These are phyloP conservation scores for Talaromyces sp. DNA, from an alignment of 2,329 filamentous ascomycete genomes.

Conservation along the genomic window DNA sequence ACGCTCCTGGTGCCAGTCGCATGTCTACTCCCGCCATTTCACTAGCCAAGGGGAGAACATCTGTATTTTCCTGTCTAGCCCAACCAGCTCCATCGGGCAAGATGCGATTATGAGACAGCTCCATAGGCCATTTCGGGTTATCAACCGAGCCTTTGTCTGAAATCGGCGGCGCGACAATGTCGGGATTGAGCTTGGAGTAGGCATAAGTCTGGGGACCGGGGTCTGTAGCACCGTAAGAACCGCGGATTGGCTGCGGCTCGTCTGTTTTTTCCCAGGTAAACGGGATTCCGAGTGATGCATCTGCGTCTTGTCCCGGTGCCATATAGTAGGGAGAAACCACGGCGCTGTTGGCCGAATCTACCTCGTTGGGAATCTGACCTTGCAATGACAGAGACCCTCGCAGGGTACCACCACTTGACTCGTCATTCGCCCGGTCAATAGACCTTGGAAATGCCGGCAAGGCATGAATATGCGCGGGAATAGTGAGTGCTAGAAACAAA, in stretches of 20 bases:
- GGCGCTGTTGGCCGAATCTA: conserved; percentile 10
- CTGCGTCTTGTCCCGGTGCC: conserved; percentile 13
- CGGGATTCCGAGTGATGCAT: conserved; percentile 11
- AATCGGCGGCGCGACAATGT: conserved; percentile 11
- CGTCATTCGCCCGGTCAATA: not conserved
- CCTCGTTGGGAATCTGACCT: conserved; percentile 11
- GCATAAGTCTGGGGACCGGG: conserved; percentile 13
- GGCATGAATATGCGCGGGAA: not conserved
- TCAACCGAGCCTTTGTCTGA: not conserved
- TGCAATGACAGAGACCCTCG: conserved; percentile 4
- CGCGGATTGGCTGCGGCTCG: conserved; percentile 14
- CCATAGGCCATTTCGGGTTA: conserved; percentile 47
- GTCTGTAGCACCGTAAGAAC: conserved; percentile 13
- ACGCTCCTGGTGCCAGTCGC: conserved; percentile 48
- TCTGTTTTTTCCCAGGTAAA: conserved; percentile 9
- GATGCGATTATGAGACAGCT: conserved; percentile 40
- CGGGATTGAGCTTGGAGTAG: conserved; percentile 13
- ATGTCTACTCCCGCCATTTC: conserved; percentile 52
- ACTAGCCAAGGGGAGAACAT: conserved; percentile 40
- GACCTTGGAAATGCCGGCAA: not conserved
- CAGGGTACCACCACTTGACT: conserved; percentile 5
- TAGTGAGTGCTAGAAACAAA: not conserved
- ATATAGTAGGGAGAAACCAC: conserved; percentile 12
- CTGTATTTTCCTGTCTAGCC: conserved; percentile 46
- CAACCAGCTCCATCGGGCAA: conserved; percentile 42